Evolutionary conservation across 345 rosid species (phyloP).

Genomic region (Lepidium aucheri): DNA sequence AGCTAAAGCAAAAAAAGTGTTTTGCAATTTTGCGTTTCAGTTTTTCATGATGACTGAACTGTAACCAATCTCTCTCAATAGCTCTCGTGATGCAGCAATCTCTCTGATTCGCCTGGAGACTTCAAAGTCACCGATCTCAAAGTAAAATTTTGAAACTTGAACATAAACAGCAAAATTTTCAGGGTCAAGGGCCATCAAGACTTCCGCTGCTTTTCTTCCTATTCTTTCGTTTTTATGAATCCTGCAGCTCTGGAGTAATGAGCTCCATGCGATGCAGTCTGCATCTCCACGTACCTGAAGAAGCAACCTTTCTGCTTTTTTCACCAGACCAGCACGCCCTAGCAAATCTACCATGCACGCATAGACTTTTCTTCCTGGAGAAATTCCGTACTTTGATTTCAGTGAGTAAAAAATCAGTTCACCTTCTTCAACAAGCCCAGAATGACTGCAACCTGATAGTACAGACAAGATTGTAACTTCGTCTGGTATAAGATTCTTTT

Average conservation of each 20-base stretch:
- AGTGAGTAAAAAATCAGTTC: constrained; percentile 34
- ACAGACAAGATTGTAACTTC: constrained; percentile 61
- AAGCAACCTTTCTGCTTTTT: constrained; percentile 58
- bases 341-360: constrained; percentile 75
- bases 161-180: constrained; percentile 44
- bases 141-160: constrained; percentile 65
- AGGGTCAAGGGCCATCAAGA: constrained; percentile 48
- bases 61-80: constrained; percentile 47
- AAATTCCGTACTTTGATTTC: constrained; percentile 40
- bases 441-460: constrained; percentile 63
- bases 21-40: not conserved
- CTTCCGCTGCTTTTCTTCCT: constrained; percentile 60
- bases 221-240: constrained; percentile 45
- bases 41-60: constrained; percentile 41
- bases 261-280: constrained; percentile 65
- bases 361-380: constrained; percentile 50
- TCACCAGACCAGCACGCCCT: constrained; percentile 66
- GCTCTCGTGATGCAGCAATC: constrained; percentile 42
- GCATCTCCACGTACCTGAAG: constrained; percentile 38
- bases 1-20: constrained; percentile 20
- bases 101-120: constrained; percentile 44
- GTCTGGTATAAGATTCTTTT: constrained; percentile 51
- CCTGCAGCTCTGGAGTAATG: constrained; percentile 69
- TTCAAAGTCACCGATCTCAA: constrained; percentile 58
- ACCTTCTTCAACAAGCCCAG: constrained; percentile 75